These are phyloP conservation scores for Bolboschoenus planiculmis DNA, from an alignment of 176 grass and related monocot genomes.

Conservation along the genomic window DNA sequence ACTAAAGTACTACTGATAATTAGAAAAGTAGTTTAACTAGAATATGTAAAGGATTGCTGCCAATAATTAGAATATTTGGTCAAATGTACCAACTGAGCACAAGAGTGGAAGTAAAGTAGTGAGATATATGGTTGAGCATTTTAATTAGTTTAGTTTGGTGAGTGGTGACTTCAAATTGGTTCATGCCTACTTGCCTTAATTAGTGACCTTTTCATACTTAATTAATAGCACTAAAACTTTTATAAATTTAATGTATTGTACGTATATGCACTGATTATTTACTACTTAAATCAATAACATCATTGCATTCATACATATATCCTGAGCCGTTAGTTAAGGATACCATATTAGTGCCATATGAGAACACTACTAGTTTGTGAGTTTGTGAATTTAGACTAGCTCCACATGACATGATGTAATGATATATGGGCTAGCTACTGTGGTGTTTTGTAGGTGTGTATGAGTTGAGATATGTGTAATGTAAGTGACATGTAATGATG, in stretches of 20 bases:
- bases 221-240: background rate
- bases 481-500: background rate
- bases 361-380: too few relatives aligned
- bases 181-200: too few relatives aligned
- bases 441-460: background rate
- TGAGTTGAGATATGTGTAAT: background rate
- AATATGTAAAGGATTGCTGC: background rate
- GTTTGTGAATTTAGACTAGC: background rate
- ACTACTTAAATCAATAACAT: background rate
- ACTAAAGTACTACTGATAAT: background rate
- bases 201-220: background rate
- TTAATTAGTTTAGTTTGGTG: background rate
- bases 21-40: background rate
- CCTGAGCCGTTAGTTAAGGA: background rate
- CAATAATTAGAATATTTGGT: background rate
- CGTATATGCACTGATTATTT: background rate
- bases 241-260: background rate
- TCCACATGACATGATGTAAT: background rate
- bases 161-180: too few relatives aligned
- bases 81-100: background rate
- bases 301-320: background rate
- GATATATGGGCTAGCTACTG: background rate
- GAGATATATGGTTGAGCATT: background rate
- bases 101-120: background rate
- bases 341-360: background rate